Evolutionary conservation across 108 stramenopile genomes (phyloP), one percentile per base, ranked within the genome.

Genomic region (Cyclostephanos invisitatus): DNA sequence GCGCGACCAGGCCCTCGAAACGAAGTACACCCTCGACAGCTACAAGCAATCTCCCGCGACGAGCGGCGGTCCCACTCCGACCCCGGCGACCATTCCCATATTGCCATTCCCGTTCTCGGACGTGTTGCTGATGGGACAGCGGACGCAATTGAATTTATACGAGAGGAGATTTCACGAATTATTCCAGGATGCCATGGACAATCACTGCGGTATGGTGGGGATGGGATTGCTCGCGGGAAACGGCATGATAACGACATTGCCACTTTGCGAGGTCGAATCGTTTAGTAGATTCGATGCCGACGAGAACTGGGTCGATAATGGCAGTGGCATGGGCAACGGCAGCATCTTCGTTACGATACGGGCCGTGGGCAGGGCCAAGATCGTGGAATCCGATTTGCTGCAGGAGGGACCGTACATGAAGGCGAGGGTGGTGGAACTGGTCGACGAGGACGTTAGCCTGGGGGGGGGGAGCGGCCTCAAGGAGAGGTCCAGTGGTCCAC

Each of bases 231-330:
- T 91, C 7, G 83, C 83, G 14, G 73, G 81, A 0, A 62, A 57
- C 11, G 89, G 92, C 5, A 88, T 93, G 76, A 78, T 93, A 42
- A 85, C 90, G 27, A 81, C 85, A 0, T 64, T 93, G 62, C 90
- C 92, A 14, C 35, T 93, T 10, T 93, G 89, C 63, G 89, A 93
- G 70, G 80, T 93, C 32, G 92, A 93, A 74, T 84, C 87, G 8
- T 93, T 77, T 67, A 86, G 32, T 2, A 24, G 75, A 24, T 53
- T 80, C 29, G 78, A 66, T 2, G 50, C 35, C 4, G 61, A 67
- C 0, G 66, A 67, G 0, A 10, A 62, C 49, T 68, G 68, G 60
- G 53, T 67, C 5, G 61, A 71, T 12, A 14, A 28, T 54, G 71
- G 82, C 50, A 35, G 84, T 88, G 87, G 90, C 71, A 71, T 85